Percentiles rank a stretch among this genome's conserved stretches.
phyloP scores from a whole-genome alignment of 2,329 filamentous ascomycete genomes.

The Pseudocercospora fijiensis region DNA sequence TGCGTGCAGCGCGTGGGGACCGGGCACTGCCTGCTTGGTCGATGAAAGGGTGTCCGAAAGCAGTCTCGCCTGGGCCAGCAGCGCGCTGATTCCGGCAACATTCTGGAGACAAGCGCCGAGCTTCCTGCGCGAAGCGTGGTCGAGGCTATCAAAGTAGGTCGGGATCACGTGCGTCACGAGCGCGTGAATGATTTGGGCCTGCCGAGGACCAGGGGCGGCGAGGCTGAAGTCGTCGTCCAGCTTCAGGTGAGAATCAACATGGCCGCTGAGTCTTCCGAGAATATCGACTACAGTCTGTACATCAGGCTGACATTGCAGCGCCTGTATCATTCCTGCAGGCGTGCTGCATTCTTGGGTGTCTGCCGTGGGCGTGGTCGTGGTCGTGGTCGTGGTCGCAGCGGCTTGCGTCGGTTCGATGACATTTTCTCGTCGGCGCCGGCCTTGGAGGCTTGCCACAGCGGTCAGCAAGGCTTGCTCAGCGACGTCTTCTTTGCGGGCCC shows the following conservation, averaged over 20 bases:
- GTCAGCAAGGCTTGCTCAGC: constrained; percentile 12
- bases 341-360: constrained; percentile 14
- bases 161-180: constrained; percentile 73
- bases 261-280: constrained; percentile 20
- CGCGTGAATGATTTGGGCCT: constrained; percentile 71
- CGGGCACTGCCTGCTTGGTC: not conserved
- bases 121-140: constrained; percentile 44
- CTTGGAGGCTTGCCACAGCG: constrained; percentile 14
- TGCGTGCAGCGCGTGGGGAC: constrained; percentile 32
- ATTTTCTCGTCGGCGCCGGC: not conserved
- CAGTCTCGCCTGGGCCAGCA: constrained; percentile 65
- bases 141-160: constrained; percentile 75
- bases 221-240: constrained; percentile 58
- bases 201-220: constrained; percentile 61
- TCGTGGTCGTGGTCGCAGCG: too few relatives aligned
- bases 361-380: too few relatives aligned
- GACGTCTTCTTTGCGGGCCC: constrained; percentile 31
- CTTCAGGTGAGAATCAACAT: constrained; percentile 5
- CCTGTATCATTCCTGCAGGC: constrained; percentile 35
- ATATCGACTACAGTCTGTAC: constrained; percentile 32
- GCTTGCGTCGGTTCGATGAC: not conserved
- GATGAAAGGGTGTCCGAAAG: constrained; percentile 8
- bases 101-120: constrained; percentile 68
- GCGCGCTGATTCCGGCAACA: constrained; percentile 73
- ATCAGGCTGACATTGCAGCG: constrained; percentile 44